Conservation (phyloP, 495 filamentous ascomycete species). For the Aspergillus nidulans region DNA sequence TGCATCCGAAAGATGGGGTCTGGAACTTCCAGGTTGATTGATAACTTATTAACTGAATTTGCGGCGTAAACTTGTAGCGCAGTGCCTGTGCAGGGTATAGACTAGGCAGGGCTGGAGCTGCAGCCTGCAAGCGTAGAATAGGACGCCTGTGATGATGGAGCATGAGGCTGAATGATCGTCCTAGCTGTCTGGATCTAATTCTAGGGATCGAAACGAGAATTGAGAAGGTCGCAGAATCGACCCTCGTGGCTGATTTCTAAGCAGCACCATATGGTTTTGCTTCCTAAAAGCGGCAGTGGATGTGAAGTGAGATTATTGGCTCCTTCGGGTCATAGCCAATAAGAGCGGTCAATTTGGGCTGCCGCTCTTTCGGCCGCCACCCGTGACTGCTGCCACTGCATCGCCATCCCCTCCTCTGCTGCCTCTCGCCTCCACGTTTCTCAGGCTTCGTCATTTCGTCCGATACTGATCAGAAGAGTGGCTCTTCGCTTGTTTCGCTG, state of each 20-base stretch:
- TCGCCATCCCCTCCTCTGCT: slow-evolving; percentile 3
- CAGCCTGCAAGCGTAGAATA: background rate
- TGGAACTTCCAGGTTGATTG: background rate
- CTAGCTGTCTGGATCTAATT: too few relatives aligned
- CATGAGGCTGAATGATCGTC: background rate
- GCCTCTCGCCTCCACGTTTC: slow-evolving; percentile 2
- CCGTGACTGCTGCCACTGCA: slow-evolving; percentile 2
- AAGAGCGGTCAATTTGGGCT: background rate
- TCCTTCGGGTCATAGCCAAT: background rate
- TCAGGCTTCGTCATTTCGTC: slow-evolving; percentile 1
- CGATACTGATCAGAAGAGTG: background rate
- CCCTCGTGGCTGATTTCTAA: slow-evolving; percentile 23
- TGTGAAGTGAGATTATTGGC: background rate
- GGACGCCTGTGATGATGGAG: background rate
- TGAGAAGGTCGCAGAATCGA: slow-evolving; percentile 13
- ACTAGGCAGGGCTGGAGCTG: background rate
- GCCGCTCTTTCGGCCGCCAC: background rate
- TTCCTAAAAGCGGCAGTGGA: background rate
- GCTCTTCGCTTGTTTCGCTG: slow-evolving; percentile 5
- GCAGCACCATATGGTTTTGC: slow-evolving; percentile 4
- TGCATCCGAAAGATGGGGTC: background rate
- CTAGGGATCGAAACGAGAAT: background rate
- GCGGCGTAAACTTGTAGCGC: background rate
- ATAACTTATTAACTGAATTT: background rate
- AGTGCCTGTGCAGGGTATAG: too few relatives aligned